Base-by-base conservation (phyloP, 306 rosid genomes). In the Rubus parviflorus region DNA sequence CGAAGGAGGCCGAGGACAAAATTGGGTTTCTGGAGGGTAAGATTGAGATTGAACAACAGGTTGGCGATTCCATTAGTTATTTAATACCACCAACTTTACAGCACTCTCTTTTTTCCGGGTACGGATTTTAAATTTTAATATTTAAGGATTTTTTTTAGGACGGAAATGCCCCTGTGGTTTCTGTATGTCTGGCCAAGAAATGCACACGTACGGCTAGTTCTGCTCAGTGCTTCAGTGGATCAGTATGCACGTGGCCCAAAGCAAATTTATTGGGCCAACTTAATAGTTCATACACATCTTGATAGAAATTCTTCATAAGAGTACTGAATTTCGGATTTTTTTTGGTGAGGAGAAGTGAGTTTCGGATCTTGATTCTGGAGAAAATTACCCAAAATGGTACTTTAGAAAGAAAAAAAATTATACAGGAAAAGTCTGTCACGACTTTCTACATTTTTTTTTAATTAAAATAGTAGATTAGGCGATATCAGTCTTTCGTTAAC, bases 21-120 rank as follows among this genome's bases (percentile, higher is more conserved):
- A 74, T 17, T 5, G 83, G 72, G 7, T 9, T 72, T 72, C 7
- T 41, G 38, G 83, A 86, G 87, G 97, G 91, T 57, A 89, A 77
- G 73, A 86, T 67, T 42, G 89, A 78, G 78, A 89, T 78, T 82
- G 78, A 77, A 0, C 86, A 77, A 25, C 63, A 80, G 17, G 69
- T 22, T 8, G 57, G 48, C 41, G 74, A n/a, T 35, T 67, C 46
- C 95, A 92, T 86, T 70, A 19, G 47, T 6, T 56, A 37, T 23
- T 69, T 20, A 23, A 43, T 1, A 6, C 47, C 8, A 6, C 47
- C 8, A 15, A 15, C 22, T 53, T 2, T 7, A 49, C 17, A 7
- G n/a, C 73, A 56, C 2, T 12, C 16, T 42, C 16, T 41, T 22
- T 73, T 15, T 42, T 56, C 20, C 9, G 8, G 15, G 48, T 57